phyloP scores from a whole-genome alignment of 352 stramenopile genomes.

The Phytophthora pluvialis region DNA sequence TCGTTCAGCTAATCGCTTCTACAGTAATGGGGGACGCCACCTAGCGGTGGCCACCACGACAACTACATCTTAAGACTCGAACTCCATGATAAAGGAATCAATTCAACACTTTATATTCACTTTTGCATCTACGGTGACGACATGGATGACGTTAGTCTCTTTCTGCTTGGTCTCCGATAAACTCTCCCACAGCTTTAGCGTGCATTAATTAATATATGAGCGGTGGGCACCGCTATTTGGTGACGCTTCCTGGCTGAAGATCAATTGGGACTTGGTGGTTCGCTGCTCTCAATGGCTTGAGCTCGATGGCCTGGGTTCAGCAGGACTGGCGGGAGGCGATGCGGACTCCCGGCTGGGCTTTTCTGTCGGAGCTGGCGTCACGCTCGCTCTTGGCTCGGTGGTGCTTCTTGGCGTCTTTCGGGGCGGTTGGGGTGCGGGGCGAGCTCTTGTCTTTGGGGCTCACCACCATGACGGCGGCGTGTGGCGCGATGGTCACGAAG shows the following conservation, averaged over 20 bases:
- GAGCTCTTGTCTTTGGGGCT: constrained; percentile 13
- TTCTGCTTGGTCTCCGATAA: neutral
- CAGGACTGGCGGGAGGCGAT: constrained; percentile 21
- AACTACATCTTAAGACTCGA: neutral
- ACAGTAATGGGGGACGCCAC: neutral
- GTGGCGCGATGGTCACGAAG: constrained; percentile 40
- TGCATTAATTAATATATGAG: neutral
- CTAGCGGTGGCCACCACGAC: neutral
- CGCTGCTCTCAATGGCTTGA: neutral
- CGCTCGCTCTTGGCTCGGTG: constrained; percentile 28
- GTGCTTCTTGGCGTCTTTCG: constrained; percentile 13
- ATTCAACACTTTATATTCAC: constrained; percentile 19
- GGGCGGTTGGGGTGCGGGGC: neutral
- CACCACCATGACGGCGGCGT: constrained; percentile 33
- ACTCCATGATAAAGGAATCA: constrained; percentile 27
- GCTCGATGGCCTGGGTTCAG: constrained; percentile 12
- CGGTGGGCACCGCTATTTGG: too few species aligned
- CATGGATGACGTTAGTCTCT: neutral
- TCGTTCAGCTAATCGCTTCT: constrained; percentile 45
- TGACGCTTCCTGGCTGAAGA: too few species aligned
- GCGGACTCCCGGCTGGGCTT: constrained; percentile 13
- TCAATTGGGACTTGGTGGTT: too few species aligned
- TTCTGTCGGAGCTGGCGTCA: constrained; percentile 15
- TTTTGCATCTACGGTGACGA: neutral
- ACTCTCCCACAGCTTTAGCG: too few species aligned